Evolutionary conservation across 192 early-diverging fungal species (phyloP).

Genomic region (Coemansia sp.): DNA sequence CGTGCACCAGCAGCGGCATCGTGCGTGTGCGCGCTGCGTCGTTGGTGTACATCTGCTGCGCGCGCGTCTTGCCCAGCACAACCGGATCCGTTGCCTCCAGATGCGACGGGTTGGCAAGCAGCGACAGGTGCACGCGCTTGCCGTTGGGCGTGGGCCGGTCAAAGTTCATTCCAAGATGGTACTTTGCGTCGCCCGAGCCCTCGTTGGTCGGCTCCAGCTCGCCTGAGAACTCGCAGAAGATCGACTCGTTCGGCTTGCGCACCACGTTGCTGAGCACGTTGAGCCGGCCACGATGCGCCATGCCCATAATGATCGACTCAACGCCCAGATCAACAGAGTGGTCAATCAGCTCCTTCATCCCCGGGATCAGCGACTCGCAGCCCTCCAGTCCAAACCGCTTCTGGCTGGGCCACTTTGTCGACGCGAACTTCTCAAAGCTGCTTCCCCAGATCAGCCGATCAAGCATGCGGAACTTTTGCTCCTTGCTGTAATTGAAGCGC

Average conservation of each 20-base stretch:
- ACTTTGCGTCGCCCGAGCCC: constrained; percentile 96
- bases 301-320: constrained; percentile 95
- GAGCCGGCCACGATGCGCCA: constrained; percentile 98
- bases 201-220: constrained; percentile 83
- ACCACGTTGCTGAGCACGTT: constrained; percentile 99
- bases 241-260: constrained; percentile 96
- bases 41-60: constrained; percentile 90
- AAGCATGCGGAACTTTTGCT: constrained; percentile 88
- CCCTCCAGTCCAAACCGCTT: constrained; percentile 99
- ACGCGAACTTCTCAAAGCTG: constrained; percentile 93
- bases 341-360: constrained; percentile 98
- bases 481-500: constrained; percentile 85
- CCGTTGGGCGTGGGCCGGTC: constrained; percentile 94
- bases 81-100: constrained; percentile 97
- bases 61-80: constrained; percentile 97
- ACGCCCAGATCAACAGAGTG: constrained; percentile 92
- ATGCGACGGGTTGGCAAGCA: constrained; percentile 98
- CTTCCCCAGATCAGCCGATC: constrained; percentile 97
- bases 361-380: constrained; percentile 95
- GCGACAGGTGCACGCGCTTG: constrained; percentile 94
- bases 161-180: constrained; percentile 94
- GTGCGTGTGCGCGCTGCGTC: constrained; percentile 79
- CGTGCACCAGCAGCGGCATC: constrained; percentile 94
- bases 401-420: constrained; percentile 95
- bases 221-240: constrained; percentile 97